Evolutionary conservation across 106 monocot genomes (phyloP), one percentile per base, ranked within the genome.

Genomic region (Xerophyta viscosa): DNA sequence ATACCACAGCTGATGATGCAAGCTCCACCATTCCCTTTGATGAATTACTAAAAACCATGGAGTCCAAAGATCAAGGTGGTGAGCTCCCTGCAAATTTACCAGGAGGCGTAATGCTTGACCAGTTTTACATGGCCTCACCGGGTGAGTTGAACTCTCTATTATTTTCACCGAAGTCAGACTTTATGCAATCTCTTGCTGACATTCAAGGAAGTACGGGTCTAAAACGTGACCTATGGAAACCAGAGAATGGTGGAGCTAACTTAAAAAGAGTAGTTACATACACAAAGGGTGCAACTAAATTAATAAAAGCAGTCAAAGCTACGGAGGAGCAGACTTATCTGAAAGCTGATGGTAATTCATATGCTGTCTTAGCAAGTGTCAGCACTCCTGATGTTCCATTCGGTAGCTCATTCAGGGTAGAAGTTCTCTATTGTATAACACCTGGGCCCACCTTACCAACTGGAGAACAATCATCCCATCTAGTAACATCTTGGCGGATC

Each of bases 301-400:
- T 91, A 56, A 31, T 91, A 37, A 91, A 81, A 61, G 73, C 84
- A 45, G 72, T 91, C 61, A 85, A 72, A 67, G 84, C 84, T 46
- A 85, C 69, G 50, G 91, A 91, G 29, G 84, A 85, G 31, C 84
- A 91, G 42, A 74, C 46, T 31, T 91, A 84, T 58, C 12, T 91
- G 56, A 91, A 91, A 60, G 84, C 81, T 43, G 78, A 81, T 70
- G 81, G 84, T 13, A 81, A 72, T 52, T 50, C 63, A 31, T 91
- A 68, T 67, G 74, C 84, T 36, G 72, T 91, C 60, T 70, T 84
- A 57, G 46, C 74, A 37, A 76, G 68, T 62, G 91, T 81, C 28
- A 81, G 75, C 52, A 91, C 78, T 53, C 91, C 91, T 57, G 91
- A 91, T 70, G 91, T 75, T 72, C 91, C 91, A 47, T 91, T 58